A percentile compares a stretch with the other conserved stretches of the same genome.
These are phyloP conservation scores for Termitomyces sp. DNA, from an alignment of 768 basidiomycete genomes.

Conservation along the genomic window DNA sequence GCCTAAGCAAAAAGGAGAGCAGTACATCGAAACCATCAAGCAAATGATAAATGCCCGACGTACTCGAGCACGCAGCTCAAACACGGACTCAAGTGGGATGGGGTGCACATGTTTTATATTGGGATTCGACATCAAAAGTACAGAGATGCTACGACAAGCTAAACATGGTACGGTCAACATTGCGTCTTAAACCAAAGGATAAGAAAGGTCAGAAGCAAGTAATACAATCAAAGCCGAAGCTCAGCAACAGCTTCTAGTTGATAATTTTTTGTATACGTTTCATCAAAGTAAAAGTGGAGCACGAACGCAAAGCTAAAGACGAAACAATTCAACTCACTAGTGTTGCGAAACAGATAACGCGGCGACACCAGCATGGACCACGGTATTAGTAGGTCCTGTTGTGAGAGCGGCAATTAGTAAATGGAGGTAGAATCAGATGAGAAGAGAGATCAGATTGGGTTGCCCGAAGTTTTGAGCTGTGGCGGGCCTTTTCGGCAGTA, in stretches of 20 bases:
- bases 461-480: constrained; percentile 88
- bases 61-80: neutral
- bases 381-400: neutral
- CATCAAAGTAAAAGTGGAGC: neutral
- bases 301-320: neutral
- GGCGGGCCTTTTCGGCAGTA: constrained; percentile 89
- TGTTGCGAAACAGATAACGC: no score
- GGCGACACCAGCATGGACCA: neutral
- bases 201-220: constrained; percentile 32
- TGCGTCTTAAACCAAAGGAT: neutral
- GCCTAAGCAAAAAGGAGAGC: no score
- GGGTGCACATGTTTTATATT: neutral
- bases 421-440: neutral
- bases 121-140: neutral
- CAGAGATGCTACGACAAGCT: neutral
- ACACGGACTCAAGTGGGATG: no score
- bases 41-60: no score
- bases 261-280: neutral
- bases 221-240: constrained; percentile 62
- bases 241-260: constrained; percentile 89
- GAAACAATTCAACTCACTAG: neutral
- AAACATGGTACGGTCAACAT: constrained; percentile 14
- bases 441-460: constrained; percentile 60
- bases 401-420: constrained; percentile 14
- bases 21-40: no score